These are phyloP conservation scores for Baudoinia panamericana DNA, from an alignment of 495 filamentous ascomycete genomes.

Conservation along the genomic window DNA sequence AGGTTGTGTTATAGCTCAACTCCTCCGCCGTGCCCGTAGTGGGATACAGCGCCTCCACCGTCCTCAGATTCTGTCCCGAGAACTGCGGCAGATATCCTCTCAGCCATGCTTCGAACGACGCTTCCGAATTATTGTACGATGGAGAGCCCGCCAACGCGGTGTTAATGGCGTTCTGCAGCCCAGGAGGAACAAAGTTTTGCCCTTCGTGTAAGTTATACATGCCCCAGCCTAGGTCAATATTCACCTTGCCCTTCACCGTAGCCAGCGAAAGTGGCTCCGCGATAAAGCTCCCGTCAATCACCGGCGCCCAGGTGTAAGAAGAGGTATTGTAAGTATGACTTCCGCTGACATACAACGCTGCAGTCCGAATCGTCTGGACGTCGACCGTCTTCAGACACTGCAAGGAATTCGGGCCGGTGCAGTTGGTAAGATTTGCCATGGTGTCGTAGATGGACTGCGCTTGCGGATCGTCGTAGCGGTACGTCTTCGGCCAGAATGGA, in stretches of 20 bases:
- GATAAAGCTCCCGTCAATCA: constrained; percentile 45
- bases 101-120: constrained; percentile 39
- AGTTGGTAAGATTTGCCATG: constrained; percentile 35
- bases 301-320: constrained; percentile 46
- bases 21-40: constrained; percentile 33
- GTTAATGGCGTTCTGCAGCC: constrained; percentile 27
- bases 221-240: constrained; percentile 36
- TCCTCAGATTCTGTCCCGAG: constrained; percentile 27
- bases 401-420: constrained; percentile 32
- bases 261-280: constrained; percentile 34
- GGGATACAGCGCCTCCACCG: constrained; percentile 35
- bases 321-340: constrained; percentile 39
- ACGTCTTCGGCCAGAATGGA: constrained; percentile 51
- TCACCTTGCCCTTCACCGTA: constrained; percentile 29
- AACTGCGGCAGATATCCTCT: constrained; percentile 40
- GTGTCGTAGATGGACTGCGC: constrained; percentile 38
- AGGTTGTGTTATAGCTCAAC: constrained; percentile 36
- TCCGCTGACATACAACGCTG: constrained; percentile 33
- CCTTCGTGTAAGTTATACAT: constrained; percentile 51
- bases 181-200: constrained; percentile 44
- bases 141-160: constrained; percentile 15
- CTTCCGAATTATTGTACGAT: constrained; percentile 35
- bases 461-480: constrained; percentile 36
- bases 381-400: constrained; percentile 38
- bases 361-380: constrained; percentile 38